A percentile compares a stretch with the other conserved stretches of the same genome.
phyloP scores from a whole-genome alignment of 306 rosid species.

The Hippophae rhamnoides region DNA sequence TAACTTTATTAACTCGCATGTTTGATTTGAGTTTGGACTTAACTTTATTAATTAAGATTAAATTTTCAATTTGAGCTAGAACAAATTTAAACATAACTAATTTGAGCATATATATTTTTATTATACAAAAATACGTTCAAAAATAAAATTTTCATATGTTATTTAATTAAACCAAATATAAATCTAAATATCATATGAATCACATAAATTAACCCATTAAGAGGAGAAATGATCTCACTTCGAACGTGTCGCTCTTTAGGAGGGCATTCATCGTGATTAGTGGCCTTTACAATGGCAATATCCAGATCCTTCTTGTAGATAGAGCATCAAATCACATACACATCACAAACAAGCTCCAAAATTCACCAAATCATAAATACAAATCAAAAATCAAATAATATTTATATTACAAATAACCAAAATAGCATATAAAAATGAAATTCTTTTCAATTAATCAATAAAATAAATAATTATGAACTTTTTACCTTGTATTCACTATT shows the following conservation, averaged over 20 bases:
- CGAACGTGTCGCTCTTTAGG: constrained; percentile 91
- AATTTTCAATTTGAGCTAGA: too few relatives aligned
- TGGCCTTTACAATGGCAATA: constrained; percentile 84
- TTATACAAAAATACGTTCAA: too few relatives aligned
- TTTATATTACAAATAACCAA: background rate
- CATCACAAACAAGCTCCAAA: too few relatives aligned
- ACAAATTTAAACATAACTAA: too few relatives aligned
- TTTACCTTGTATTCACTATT: constrained; percentile 83
- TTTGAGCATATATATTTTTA: too few relatives aligned
- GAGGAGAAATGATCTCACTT: constrained; percentile 42
- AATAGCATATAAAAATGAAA: background rate
- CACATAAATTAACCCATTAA: background rate
- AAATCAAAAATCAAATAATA: background rate
- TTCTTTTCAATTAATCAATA: background rate
- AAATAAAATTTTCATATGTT: too few relatives aligned
- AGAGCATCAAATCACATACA: background rate
- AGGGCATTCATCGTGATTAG: constrained; percentile 81
- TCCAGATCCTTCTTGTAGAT: constrained; percentile 63
- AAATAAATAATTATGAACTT: background rate
- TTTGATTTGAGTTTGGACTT: too few relatives aligned
- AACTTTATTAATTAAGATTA: too few relatives aligned
- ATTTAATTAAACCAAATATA: background rate
- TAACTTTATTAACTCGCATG: too few relatives aligned
- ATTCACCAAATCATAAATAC: too few relatives aligned
- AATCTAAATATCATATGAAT: background rate